phyloP scores from a whole-genome alignment of 371 early-diverging fungal species.

The Rhizopus microsporus region DNA sequence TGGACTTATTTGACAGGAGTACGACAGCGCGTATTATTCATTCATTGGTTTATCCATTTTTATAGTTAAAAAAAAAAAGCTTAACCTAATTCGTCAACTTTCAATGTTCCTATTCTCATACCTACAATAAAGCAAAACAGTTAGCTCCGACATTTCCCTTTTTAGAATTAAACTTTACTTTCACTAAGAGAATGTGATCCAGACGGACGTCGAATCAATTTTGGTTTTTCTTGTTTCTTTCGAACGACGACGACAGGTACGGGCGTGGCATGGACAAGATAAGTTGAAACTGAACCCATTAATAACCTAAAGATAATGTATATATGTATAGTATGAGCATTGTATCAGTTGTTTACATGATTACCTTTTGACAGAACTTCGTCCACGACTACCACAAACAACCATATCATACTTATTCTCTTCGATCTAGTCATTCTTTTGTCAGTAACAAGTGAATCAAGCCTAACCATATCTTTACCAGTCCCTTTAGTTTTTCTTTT shows the following conservation, averaged over 20 bases:
- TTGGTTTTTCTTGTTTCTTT: slow-evolving; percentile 47
- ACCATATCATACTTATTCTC: slow-evolving; percentile 16
- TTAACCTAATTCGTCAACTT: slow-evolving; percentile 36
- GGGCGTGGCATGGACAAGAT: slow-evolving; percentile 32
- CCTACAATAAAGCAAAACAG: slow-evolving; percentile 17
- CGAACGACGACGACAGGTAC: slow-evolving; percentile 61
- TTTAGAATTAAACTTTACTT: slow-evolving; percentile 19
- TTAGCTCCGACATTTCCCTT: not conserved
- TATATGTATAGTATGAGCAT: not conserved
- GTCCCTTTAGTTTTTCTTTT: slow-evolving; percentile 32
- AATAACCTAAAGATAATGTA: slow-evolving; percentile 3
- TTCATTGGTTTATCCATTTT: too few species aligned
- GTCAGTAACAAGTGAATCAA: not conserved
- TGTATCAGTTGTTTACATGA: not conserved
- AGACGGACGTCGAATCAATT: slow-evolving; percentile 13
- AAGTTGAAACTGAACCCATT: slow-evolving; percentile 28
- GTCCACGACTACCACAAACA: slow-evolving; percentile 21
- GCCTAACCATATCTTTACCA: slow-evolving; percentile 28
- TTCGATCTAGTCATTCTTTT: slow-evolving; percentile 9
- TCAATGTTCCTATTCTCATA: slow-evolving; percentile 30
- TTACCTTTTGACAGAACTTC: slow-evolving; percentile 22
- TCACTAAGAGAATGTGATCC: slow-evolving; percentile 32
- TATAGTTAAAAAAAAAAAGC: not conserved
- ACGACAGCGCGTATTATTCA: too few species aligned
- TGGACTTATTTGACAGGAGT: not conserved